These are phyloP conservation scores for Boletus huronensis DNA, from an alignment of 768 basidiomycete genomes.

Conservation along the genomic window DNA sequence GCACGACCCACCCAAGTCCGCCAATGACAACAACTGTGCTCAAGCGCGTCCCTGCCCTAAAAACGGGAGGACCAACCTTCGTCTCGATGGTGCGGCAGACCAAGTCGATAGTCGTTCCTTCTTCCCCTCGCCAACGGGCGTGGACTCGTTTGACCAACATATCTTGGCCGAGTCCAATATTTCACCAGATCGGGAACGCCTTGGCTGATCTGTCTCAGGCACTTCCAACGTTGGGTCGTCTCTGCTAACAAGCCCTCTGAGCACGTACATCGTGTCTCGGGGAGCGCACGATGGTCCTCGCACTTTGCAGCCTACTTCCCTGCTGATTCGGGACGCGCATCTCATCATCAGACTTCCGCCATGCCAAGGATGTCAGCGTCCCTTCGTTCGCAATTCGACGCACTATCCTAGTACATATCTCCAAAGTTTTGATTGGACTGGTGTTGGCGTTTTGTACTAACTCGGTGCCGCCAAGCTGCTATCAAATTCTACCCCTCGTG, in stretches of 20 bases:
- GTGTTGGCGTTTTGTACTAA: neutral
- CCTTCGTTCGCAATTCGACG: neutral
- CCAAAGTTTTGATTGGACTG: neutral
- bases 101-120: too few relatives aligned
- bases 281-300: neutral
- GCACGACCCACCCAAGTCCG: neutral
- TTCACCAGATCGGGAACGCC: neutral
- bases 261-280: neutral
- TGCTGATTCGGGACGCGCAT: neutral
- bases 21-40: too few relatives aligned
- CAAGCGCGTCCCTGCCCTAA: neutral
- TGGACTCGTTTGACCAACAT: too few relatives aligned
- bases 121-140: too few relatives aligned
- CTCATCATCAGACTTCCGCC: neutral
- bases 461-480: neutral
- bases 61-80: neutral
- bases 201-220: neutral
- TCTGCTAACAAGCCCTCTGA: neutral
- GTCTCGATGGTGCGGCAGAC: neutral
- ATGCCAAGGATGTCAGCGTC: neutral
- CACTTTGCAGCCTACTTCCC: too few relatives aligned
- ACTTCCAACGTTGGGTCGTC: neutral
- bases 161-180: neutral
- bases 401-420: too few relatives aligned
- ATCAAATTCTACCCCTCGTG: neutral